Evolutionary conservation across 306 rosid genomes (phyloP).

Genomic region (Gillenia trifoliata): DNA sequence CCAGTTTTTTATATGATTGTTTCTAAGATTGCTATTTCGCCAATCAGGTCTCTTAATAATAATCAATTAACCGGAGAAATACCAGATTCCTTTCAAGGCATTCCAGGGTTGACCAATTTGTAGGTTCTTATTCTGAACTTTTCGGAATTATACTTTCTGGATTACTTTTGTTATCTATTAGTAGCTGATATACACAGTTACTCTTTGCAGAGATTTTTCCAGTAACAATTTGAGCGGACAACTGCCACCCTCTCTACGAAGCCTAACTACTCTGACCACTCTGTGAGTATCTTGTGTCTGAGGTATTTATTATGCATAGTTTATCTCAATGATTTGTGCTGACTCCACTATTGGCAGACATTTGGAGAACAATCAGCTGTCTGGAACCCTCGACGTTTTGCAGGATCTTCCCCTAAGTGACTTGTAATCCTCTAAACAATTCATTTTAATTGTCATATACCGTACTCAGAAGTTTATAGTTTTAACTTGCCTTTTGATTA

Average conservation of each 20-base stretch:
- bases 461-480: constrained; percentile 2
- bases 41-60: constrained; percentile 75
- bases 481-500: constrained; percentile 2
- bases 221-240: constrained; percentile 76
- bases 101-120: constrained; percentile 66
- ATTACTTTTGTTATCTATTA: constrained; percentile 2
- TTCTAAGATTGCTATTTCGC: constrained; percentile 24
- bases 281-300: constrained; percentile 58
- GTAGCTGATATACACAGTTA: constrained; percentile 18
- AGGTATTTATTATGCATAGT: constrained; percentile 6
- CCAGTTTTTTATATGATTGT: constrained; percentile 10
- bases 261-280: constrained; percentile 57
- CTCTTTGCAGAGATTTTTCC: constrained; percentile 70
- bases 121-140: constrained; percentile 38
- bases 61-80: constrained; percentile 73
- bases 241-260: constrained; percentile 66
- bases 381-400: constrained; percentile 69
- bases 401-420: constrained; percentile 73
- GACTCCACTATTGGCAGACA: constrained; percentile 52
- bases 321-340: constrained; percentile 17
- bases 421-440: constrained; percentile 56
- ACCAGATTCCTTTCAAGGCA: constrained; percentile 64
- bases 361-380: constrained; percentile 73
- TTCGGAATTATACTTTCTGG: neutral
- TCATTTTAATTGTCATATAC: constrained; percentile 17